Percentiles rank a stretch among this genome's conserved stretches.
Conservation (phyloP, 2,329 filamentous ascomycete species). For the Fusarium sp. region DNA sequence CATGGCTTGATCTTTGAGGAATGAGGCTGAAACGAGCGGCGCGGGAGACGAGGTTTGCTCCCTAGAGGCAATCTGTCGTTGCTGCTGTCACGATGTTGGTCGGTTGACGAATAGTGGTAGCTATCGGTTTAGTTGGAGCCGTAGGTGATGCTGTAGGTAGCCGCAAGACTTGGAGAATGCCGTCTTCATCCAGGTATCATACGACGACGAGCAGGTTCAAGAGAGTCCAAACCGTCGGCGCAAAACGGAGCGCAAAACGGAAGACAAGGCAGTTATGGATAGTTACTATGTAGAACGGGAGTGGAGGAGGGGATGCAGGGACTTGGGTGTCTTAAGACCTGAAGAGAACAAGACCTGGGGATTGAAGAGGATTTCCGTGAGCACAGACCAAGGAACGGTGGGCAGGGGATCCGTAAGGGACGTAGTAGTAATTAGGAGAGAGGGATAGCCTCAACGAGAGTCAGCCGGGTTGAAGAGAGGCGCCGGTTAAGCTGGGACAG, state of each 20-base stretch:
- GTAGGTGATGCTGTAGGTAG: neutral
- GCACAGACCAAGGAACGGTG: conserved; percentile 26
- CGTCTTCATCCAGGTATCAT: neutral
- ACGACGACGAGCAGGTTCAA: neutral
- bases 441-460: neutral
- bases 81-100: conserved; percentile 8
- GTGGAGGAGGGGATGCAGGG: conserved; percentile 26
- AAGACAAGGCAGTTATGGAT: conserved; percentile 25
- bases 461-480: neutral
- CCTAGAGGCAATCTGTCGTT: conserved; percentile 6
- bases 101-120: neutral
- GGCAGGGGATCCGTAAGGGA: conserved; percentile 21
- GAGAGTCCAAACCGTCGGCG: neutral
- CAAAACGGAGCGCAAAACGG: conserved; percentile 6
- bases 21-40: conserved; percentile 30
- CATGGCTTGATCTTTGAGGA: conserved; percentile 35
- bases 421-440: neutral
- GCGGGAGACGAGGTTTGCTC: conserved; percentile 22
- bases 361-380: conserved; percentile 33
- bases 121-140: neutral
- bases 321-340: conserved; percentile 16
- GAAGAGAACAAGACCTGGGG: conserved; percentile 29
- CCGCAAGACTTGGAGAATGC: neutral
- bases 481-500: neutral
- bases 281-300: conserved; percentile 14